A percentile compares a stretch with the other conserved stretches of the same genome.
These are phyloP conservation scores for Arthrinium puccinioides DNA, from an alignment of 2,329 filamentous ascomycete species.

Conservation along the genomic window DNA sequence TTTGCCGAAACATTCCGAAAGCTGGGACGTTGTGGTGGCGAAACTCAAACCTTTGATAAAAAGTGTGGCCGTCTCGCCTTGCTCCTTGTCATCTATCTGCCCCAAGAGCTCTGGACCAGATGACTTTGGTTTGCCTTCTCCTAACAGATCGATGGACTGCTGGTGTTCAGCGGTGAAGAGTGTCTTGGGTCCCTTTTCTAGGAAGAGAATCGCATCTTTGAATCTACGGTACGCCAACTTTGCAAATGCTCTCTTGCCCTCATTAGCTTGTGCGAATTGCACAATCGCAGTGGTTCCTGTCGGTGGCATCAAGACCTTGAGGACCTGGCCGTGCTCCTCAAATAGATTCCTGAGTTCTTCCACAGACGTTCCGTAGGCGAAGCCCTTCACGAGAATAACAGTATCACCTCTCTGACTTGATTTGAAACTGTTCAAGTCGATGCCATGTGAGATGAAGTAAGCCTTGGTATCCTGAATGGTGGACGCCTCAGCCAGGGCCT, in stretches of 20 bases:
- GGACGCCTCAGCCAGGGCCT: slow-evolving; percentile 92
- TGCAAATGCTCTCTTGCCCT: slow-evolving; percentile 78
- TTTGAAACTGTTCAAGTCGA: slow-evolving; percentile 90
- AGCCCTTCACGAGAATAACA: slow-evolving; percentile 89
- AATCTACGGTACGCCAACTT: slow-evolving; percentile 83
- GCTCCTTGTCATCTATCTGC: slow-evolving; percentile 42
- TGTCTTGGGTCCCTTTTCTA: slow-evolving; percentile 87
- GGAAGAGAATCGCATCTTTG: slow-evolving; percentile 82
- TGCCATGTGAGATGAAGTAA: slow-evolving; percentile 81
- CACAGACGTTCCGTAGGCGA: slow-evolving; percentile 72
- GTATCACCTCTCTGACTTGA: slow-evolving; percentile 76
- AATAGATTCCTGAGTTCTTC: slow-evolving; percentile 77
- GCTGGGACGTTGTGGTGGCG: slow-evolving; percentile 67
- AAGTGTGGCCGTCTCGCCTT: slow-evolving; percentile 67
- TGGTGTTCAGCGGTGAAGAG: slow-evolving; percentile 49
- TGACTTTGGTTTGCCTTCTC: slow-evolving; percentile 48
- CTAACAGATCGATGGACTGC: slow-evolving; percentile 16
- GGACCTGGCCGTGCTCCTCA: slow-evolving; percentile 76
- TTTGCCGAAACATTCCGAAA: slow-evolving; percentile 71
- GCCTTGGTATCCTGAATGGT: slow-evolving; percentile 94
- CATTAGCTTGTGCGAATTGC: slow-evolving; percentile 71
- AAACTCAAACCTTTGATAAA: slow-evolving; percentile 96
- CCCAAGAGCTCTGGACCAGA: slow-evolving; percentile 64
- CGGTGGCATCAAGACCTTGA: slow-evolving; percentile 83
- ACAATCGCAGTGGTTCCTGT: slow-evolving; percentile 90